A percentile compares a stretch with the other conserved stretches of the same genome.
Evolutionary conservation across 2,329 filamentous ascomycete species (phyloP).

Genomic region (Alternaria hordeiaustralica): DNA sequence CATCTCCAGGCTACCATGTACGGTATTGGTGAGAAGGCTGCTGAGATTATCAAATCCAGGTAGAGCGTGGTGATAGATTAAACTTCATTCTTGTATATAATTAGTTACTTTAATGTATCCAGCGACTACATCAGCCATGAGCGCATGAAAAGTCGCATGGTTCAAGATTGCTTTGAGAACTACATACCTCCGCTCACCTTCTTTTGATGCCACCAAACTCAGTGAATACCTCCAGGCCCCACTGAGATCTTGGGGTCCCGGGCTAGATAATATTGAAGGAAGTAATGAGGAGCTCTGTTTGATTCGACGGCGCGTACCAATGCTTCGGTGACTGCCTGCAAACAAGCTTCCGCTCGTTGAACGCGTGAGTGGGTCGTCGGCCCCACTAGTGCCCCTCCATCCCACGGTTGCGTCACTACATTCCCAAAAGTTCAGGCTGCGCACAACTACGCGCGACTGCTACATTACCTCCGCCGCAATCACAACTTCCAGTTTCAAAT

Average conservation of each 20-base stretch:
- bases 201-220: background rate
- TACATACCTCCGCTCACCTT: background rate
- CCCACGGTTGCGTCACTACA: background rate
- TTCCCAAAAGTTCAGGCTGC: background rate
- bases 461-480: background rate
- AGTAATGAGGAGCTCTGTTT: background rate
- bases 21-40: conserved; percentile 44
- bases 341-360: background rate
- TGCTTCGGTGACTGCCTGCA: background rate
- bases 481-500: background rate
- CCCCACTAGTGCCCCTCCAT: background rate
- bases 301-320: background rate
- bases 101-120: background rate
- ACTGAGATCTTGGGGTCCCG: background rate
- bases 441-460: background rate
- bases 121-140: background rate
- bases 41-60: conserved; percentile 40
- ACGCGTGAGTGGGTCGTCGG: background rate
- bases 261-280: background rate
- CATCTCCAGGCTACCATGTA: conserved; percentile 43
- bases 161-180: background rate
- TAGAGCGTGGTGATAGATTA: background rate
- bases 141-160: background rate
- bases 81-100: conserved; percentile 5
- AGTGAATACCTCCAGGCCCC: background rate